A percentile compares a stretch with the other conserved stretches of the same genome.
Conservation (phyloP, 225 moss, liverwort and hornwort genomes). For the Anthoceros angustus region DNA sequence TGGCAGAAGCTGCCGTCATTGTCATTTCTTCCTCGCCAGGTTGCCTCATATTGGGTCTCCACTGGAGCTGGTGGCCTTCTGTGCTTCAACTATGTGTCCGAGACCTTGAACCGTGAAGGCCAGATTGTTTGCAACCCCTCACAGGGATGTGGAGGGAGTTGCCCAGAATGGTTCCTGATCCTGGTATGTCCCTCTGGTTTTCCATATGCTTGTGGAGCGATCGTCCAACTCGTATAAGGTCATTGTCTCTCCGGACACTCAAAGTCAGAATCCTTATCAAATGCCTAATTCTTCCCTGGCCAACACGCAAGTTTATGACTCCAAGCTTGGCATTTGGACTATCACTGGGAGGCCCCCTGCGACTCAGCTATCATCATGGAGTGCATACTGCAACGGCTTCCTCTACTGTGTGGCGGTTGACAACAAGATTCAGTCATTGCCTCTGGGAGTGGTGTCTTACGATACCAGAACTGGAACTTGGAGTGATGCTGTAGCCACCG, state of each 20-base stretch:
- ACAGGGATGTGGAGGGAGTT: conserved; percentile 24
- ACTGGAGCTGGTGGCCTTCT: conserved; percentile 40
- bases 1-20: conserved; percentile 46
- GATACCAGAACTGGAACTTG: conserved; percentile 35
- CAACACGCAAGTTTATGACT: conserved; percentile 50
- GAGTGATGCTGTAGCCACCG: conserved; percentile 38
- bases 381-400: conserved; percentile 36
- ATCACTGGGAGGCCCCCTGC: conserved; percentile 34
- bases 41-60: conserved; percentile 19
- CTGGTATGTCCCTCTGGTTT: conserved; percentile 30
- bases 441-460: conserved; percentile 37
- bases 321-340: conserved; percentile 28
- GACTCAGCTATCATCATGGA: conserved; percentile 35
- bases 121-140: conserved; percentile 30
- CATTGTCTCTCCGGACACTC: conserved; percentile 19
- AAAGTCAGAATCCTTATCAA: background rate
- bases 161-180: conserved; percentile 23
- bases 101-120: conserved; percentile 16
- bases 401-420: conserved; percentile 51
- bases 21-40: conserved; percentile 38
- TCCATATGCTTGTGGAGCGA: conserved; percentile 45
- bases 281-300: conserved; percentile 25
- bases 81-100: conserved; percentile 30
- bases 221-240: conserved; percentile 26
- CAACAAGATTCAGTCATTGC: conserved; percentile 36